phyloP scores from a whole-genome alignment of 1,284 basidiomycete species.

The Grifola frondosa region DNA sequence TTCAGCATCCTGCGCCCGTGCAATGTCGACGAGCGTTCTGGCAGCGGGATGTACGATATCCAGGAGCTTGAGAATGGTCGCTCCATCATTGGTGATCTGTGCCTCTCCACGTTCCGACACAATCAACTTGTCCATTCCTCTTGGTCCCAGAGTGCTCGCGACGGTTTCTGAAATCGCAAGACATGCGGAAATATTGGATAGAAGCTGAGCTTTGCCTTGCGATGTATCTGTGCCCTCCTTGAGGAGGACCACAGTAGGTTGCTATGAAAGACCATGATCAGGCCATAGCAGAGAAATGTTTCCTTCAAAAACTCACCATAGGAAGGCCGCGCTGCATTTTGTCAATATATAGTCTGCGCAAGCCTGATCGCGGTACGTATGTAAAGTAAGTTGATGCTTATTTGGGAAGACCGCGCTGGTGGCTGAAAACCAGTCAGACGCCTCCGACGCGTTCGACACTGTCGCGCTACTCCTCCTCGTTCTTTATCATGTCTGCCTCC shows the following conservation, averaged over 20 bases:
- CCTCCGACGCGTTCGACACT: conserved; percentile 11
- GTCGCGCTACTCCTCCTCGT: conserved; percentile 4
- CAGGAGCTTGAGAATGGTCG: conserved; percentile 94
- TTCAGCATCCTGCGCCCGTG: conserved; percentile 96
- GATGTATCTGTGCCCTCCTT: conserved; percentile 96
- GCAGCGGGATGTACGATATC: conserved; percentile 99
- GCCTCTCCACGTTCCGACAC: conserved; percentile 91
- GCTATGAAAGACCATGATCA: conserved; percentile 45
- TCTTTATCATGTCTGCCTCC: background rate
- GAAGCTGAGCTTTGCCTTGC: conserved; percentile 90
- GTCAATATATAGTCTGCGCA: conserved; percentile 1
- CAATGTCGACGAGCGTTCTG: conserved; percentile 95
- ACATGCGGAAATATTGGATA: conserved; percentile 97
- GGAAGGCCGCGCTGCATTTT: conserved; percentile 77
- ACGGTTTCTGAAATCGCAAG: conserved; percentile 88
- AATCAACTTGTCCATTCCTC: conserved; percentile 99
- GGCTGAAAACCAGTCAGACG: conserved; percentile 23
- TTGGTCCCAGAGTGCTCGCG: conserved; percentile 93
- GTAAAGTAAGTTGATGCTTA: conserved; percentile 13
- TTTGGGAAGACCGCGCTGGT: conserved; percentile 25
- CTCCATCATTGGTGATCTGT: conserved; percentile 98
- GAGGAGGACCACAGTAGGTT: conserved; percentile 93
- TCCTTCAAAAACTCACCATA: conserved; percentile 46
- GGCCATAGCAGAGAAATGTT: background rate
- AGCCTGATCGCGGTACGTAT: background rate